A percentile compares a stretch with the other conserved stretches of the same genome.
Conservation (phyloP, 352 stramenopile species). For the Phytopythium delawarense region DNA sequence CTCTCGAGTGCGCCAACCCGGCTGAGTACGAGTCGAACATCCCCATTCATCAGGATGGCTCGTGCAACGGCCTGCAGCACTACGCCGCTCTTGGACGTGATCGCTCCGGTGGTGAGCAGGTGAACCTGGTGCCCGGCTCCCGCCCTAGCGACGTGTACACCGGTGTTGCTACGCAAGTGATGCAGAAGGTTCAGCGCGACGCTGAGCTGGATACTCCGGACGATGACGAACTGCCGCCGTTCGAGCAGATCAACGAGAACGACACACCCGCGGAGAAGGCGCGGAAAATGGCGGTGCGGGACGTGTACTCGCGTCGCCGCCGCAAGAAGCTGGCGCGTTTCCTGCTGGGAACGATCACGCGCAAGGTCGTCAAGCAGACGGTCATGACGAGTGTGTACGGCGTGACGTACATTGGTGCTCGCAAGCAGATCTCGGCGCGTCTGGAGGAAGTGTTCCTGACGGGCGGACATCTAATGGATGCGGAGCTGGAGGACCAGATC, state of each 20-base stretch:
- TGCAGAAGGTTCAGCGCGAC: constrained; percentile 75
- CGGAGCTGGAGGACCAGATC: constrained; percentile 82
- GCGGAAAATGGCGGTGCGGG: constrained; percentile 20
- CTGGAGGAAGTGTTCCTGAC: constrained; percentile 91
- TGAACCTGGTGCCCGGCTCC: constrained; percentile 95
- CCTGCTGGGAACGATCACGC: constrained; percentile 70
- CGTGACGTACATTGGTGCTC: constrained; percentile 99
- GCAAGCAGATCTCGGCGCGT: constrained; percentile 97
- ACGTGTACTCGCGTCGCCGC: constrained; percentile 36
- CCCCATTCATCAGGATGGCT: constrained; percentile 97
- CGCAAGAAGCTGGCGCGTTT: constrained; percentile 66
- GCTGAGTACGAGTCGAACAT: constrained; percentile 94
- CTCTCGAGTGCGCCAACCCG: constrained; percentile 92
- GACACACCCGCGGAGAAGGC: constrained; percentile 4
- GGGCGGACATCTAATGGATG: constrained; percentile 70
- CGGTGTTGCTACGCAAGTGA: constrained; percentile 87
- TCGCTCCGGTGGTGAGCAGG: constrained; percentile 89
- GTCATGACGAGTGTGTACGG: constrained; percentile 99
- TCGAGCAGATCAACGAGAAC: constrained; percentile 9
- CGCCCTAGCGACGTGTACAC: constrained; percentile 98
- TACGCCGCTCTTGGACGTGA: constrained; percentile 98
- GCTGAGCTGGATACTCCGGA: constrained; percentile 41
- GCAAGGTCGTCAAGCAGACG: constrained; percentile 99
- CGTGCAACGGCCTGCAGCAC: constrained; percentile 99
- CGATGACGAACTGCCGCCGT: constrained; percentile 18